Base-by-base conservation (phyloP, 2,329 filamentous ascomycete genomes). In the Zymoseptoria brevis region DNA sequence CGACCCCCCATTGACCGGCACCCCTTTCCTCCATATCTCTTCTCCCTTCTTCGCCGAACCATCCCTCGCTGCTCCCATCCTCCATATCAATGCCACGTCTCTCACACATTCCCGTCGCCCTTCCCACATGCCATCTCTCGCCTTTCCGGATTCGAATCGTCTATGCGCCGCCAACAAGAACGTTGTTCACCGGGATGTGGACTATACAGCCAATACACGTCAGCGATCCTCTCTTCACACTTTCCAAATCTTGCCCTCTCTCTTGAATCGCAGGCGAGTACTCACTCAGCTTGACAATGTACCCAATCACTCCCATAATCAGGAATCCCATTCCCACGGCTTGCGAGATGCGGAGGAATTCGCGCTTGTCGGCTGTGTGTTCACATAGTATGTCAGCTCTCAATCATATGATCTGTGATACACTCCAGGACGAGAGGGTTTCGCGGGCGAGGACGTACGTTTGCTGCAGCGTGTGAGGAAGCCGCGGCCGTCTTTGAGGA, bases 141-240 rank as follows among this genome's bases (percentile, higher is more conserved):
- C 7, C 13, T 45, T 45, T 11, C 35, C 35, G 7, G 35, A 16
- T 7, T 45, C 35, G 35, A 45, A 16, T 45, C 35, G 13, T 45
- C 35, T 82, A 87, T 72, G 84, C 84, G 73, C 82, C 84, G 61
- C 83, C 84, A 64, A 88, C 85, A 59, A 88, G 80, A 61, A 87
- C 83, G 73, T 87, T 84, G 80, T 87, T 87, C 64, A 88, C 81
- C 63, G 85, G 85, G 54, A 87, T 86, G 73, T 87, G 85, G 64
- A 87, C 83, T 86, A 58, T 13, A 1, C 16, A 30, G 4, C 11
- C 7, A 13, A 5, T 13, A 6, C 8, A 24, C 30, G 50, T 63
- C 56, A 29, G 58, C 41, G 30, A 41, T 5, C 4, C 4, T 16
- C 35, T 41, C 35, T 16, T 6, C 1, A 35, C 30, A 4, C 49